Evolutionary conservation across 1,139 yeast species (phyloP).

Genomic region (Nakaseomyces delphensis): DNA sequence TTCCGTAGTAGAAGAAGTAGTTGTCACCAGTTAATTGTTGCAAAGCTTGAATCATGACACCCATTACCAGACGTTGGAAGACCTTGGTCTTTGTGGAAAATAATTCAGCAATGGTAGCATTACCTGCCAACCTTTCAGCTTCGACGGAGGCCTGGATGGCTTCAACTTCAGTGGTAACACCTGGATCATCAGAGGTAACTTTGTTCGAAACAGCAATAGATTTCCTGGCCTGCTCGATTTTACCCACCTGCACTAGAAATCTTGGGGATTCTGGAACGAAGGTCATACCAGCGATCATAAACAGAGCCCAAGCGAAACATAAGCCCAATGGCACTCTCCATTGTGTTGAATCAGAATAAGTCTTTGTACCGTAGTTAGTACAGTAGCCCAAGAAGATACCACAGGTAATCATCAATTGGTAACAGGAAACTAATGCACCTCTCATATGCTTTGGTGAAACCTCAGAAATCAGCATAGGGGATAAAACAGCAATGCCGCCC

Average conservation of each 20-base stretch:
- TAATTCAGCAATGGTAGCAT: conserved; percentile 54
- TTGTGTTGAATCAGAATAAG: conserved; percentile 41
- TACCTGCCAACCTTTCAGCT: conserved; percentile 50
- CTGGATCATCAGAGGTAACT: conserved; percentile 47
- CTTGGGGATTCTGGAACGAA: conserved; percentile 77
- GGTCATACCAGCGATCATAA: conserved; percentile 46
- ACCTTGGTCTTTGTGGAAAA: conserved; percentile 46
- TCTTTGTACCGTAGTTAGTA: conserved; percentile 51
- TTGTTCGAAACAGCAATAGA: conserved; percentile 54
- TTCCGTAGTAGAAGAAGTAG: conserved; percentile 72
- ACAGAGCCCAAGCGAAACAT: conserved; percentile 38
- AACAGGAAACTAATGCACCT: conserved; percentile 57
- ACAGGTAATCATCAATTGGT: conserved; percentile 56
- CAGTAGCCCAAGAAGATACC: conserved; percentile 59
- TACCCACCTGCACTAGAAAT: conserved; percentile 47
- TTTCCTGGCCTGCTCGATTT: conserved; percentile 49
- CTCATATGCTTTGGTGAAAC: conserved; percentile 59
- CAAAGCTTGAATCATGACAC: conserved; percentile 52
- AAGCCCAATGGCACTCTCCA: conserved; percentile 59
- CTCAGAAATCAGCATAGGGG: conserved; percentile 60
- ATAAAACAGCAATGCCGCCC: conserved; percentile 53
- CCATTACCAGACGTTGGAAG: conserved; percentile 52
- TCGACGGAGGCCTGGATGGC: conserved; percentile 55
- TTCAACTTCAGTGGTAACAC: conserved; percentile 49
- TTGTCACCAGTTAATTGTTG: conserved; percentile 72